Evolutionary conservation across 345 rosid genomes (phyloP).

Genomic region (Moricandia arvensis): DNA sequence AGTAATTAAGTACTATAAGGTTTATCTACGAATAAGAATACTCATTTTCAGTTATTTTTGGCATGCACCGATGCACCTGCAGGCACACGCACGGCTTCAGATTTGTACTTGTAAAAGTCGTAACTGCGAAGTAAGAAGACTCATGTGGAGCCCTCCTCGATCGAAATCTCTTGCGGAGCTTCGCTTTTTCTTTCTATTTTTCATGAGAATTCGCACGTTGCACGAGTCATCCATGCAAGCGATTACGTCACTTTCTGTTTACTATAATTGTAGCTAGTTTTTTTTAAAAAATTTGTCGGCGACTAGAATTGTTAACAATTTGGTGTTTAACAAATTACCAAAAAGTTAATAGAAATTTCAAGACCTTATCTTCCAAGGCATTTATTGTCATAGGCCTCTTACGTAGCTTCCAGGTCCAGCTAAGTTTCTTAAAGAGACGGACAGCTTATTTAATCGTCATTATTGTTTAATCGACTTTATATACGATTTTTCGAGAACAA

Average conservation of each 20-base stretch:
- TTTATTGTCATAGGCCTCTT: conserved; percentile 8
- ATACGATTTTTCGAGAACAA: background rate
- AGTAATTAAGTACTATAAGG: too few species aligned
- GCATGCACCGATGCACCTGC: background rate
- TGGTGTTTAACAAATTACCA: background rate
- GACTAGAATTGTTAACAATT: background rate
- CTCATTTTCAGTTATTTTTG: background rate
- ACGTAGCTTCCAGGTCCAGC: conserved; percentile 30
- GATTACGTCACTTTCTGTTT: background rate
- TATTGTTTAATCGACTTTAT: background rate
- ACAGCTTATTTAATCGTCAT: conserved; percentile 15
- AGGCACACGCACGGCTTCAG: conserved; percentile 20
- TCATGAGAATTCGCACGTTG: conserved; percentile 6
- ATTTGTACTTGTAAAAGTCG: background rate
- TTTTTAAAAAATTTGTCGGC: background rate
- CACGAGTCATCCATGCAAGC: background rate
- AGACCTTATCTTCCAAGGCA: conserved; percentile 18
- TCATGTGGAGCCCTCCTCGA: conserved; percentile 30
- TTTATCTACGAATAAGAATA: background rate
- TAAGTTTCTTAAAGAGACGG: conserved; percentile 15
- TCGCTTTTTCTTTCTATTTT: background rate
- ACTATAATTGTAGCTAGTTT: background rate
- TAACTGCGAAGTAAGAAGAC: conserved; percentile 4
- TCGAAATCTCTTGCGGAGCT: conserved; percentile 24
- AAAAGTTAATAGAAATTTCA: background rate